Evolutionary conservation across 2,329 filamentous ascomycete genomes (phyloP), one percentile per base, ranked within the genome.

Genomic region (Arthrobotrys conoides): DNA sequence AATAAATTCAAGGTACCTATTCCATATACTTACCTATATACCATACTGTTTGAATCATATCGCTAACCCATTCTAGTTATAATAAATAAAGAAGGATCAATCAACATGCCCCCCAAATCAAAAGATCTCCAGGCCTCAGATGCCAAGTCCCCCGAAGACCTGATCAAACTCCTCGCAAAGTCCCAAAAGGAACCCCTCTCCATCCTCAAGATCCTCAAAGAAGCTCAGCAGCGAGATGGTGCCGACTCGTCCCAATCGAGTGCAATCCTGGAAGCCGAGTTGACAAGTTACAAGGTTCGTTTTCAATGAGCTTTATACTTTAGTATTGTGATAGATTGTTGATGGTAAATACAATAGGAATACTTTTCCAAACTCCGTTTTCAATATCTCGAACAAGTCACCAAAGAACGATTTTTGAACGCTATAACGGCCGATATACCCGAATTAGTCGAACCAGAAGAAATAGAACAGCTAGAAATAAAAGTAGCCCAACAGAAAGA

Each of bases 381-480:
- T 87, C 96, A 93, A 80, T 98, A 98, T 85, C 92, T 97, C 82
- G 96, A 99, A 85, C 96, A 98, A 87, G 94, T 98, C 80, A 98
- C 95, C 53, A 99, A 98, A 85, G 96, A 99, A 84, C 97, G 97
- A 83, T 98, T 97, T 84, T 91, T 99, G 69, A 93, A 94, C 81
- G 91, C 93, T 80, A 96, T 98, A 82, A 93, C 96, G 16, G 93
- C 93, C 80, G 93, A 97, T 80, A 93, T 94, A 61, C 96, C 95
- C 0, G 88, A 94, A 16, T 91, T 98, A 55, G 92, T 97, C 73
- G 91, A 91, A 48, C 89, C 91, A 51, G 89, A 91, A 82, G 94
- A 98, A 83, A 98, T 97, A 83, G 86, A 91, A 59, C 90, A 91
- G 72, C 85, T 97, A 24, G 85, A 78, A 41, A 87, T 88, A 16